Evolutionary conservation across 2,329 filamentous ascomycete genomes (phyloP), one percentile per base, ranked within the genome.

Genomic region (Calonectria honghensis): DNA sequence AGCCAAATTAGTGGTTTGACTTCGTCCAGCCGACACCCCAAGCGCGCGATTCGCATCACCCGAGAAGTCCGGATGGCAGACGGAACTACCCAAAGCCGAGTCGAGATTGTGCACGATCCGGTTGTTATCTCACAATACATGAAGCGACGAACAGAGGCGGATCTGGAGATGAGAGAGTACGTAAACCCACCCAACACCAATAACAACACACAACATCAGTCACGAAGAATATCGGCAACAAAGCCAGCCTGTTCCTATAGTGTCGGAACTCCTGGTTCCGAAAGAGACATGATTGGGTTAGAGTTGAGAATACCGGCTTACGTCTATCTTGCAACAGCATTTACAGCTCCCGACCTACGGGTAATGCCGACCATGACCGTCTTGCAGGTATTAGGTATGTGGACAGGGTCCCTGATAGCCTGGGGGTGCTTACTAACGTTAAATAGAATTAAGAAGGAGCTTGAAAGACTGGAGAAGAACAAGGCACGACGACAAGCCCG

Each of bases 41-140:
- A 92, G 83, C 94, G 96, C 72, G 89, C 90, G 80, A 86, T 92
- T 77, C 92, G 92, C 79, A 98, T 99, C 82, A 92, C 90, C 52
- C 93, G 97, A 72, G 91, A 91, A 51, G 83, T 89, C 9, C 84
- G 81, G 71, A 82, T 85, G 73, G 76, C 85, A 5, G 86, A 88
- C 74, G 87, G 87, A 45, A 88, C 91, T 57, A 88, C 85, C 67
- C 93, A 94, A 79, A 89, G 90, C 54, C 90, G 91, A 77, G 93
- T 93, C 70, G 91, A 95, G 79, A 86, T 93, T 20, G 89, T 98
- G 37, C 93, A 93, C 78, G 96, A 98, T 83, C 92, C 94, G 2
- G 93, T 95, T 65, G 95, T 98, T 66, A 98, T 98, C 84, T 92
- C 94, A 75, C 94, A 96, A 84, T 99, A 99, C 84, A 90, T 94